Percentiles rank a stretch among this genome's conserved stretches.
These are phyloP conservation scores for Lotmaria passim DNA, from an alignment of 208 protist genomes.

Conservation along the genomic window DNA sequence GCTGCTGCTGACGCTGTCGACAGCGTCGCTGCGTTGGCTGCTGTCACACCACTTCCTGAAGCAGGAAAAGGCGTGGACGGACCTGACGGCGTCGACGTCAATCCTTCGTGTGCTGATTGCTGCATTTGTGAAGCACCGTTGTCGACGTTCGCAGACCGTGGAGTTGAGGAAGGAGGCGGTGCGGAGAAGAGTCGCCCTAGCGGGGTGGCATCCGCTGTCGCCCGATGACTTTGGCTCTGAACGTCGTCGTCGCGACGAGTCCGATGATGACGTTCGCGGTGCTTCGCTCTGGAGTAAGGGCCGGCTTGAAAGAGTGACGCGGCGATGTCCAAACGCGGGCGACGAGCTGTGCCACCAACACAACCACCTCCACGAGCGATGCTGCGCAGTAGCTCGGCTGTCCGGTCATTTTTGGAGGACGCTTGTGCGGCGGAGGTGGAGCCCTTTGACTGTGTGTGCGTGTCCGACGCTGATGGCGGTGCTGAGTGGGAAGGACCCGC, in stretches of 20 bases:
- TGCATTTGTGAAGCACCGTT: too few relatives aligned
- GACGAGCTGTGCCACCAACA: constrained; percentile 12
- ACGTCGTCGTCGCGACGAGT: not conserved
- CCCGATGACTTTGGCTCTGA: not conserved
- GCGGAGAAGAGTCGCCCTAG: constrained; percentile 23
- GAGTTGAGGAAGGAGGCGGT: constrained; percentile 2
- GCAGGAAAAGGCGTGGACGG: not conserved
- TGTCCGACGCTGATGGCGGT: not conserved
- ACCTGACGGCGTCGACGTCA: not conserved
- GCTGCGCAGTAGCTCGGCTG: constrained; percentile 25
- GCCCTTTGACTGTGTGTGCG: not conserved
- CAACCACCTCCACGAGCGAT: constrained; percentile 28
- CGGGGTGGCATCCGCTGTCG: constrained; percentile 11
- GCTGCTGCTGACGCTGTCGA: not conserved
- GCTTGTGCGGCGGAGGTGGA: not conserved
- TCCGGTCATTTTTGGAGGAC: constrained; percentile 4
- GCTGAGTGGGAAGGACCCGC: not conserved
- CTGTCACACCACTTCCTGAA: not conserved
- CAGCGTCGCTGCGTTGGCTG: not conserved
- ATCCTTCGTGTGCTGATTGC: too few relatives aligned
- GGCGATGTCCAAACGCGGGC: not conserved
- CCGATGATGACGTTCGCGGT: not conserved
- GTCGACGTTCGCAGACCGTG: too few relatives aligned
- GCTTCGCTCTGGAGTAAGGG: not conserved
- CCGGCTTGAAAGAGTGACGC: not conserved